These are phyloP conservation scores for Urtica urens DNA, from an alignment of 306 rosid species.

Conservation along the genomic window DNA sequence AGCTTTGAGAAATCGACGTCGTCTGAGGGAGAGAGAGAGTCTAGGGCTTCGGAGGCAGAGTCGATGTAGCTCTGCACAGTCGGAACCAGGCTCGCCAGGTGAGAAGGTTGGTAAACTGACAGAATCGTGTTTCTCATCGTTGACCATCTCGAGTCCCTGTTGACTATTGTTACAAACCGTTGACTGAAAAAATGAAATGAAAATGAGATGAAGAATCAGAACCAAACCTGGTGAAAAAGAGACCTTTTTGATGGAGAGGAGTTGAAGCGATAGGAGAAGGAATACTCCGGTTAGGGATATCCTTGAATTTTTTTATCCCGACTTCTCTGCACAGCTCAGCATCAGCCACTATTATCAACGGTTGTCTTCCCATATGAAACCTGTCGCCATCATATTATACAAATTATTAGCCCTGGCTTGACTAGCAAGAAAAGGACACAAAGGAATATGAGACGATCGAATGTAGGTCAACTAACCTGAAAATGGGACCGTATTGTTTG, in stretches of 20 bases:
- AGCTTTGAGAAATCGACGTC: conserved; percentile 57
- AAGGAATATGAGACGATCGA: too few relatives aligned
- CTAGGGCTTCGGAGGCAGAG: conserved; percentile 55
- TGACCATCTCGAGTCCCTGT: conserved; percentile 85
- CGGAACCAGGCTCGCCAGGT: conserved; percentile 61
- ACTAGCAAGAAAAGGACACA: too few relatives aligned
- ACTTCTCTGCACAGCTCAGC: conserved; percentile 82
- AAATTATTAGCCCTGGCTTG: not conserved
- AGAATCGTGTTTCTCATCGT: conserved; percentile 69
- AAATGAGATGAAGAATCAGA: not conserved
- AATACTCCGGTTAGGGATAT: conserved; percentile 64
- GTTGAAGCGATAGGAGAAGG: conserved; percentile 89
- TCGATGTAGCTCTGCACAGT: conserved; percentile 72
- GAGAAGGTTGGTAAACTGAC: conserved; percentile 74
- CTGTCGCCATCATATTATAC: conserved; percentile 23
- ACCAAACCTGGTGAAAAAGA: conserved; percentile 88
- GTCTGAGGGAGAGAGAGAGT: conserved; percentile 27
- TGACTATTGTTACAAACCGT: not conserved
- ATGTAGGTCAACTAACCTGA: conserved; percentile 41
- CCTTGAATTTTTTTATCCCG: conserved; percentile 71
- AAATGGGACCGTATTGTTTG: conserved; percentile 79
- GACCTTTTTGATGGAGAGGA: conserved; percentile 90
- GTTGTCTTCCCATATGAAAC: conserved; percentile 93
- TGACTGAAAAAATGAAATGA: too few relatives aligned
- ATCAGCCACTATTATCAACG: conserved; percentile 73